These are phyloP conservation scores for Apiospora rasikravindrae DNA, from an alignment of 2,329 filamentous ascomycete species.

Conservation along the genomic window DNA sequence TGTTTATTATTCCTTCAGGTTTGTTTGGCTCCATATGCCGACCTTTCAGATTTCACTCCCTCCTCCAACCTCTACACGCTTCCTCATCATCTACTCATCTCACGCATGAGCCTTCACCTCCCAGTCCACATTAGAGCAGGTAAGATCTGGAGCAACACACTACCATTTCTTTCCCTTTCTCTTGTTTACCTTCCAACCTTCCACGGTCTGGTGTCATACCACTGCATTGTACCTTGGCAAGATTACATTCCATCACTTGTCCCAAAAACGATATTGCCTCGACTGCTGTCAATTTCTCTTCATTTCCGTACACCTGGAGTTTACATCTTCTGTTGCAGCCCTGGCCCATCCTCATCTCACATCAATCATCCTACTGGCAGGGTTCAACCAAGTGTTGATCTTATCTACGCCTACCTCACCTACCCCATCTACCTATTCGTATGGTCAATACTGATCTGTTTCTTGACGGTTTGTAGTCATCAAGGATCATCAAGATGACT, in stretches of 20 bases:
- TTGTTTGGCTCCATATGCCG: neutral
- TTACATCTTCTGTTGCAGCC: neutral
- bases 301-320: neutral
- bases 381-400: neutral
- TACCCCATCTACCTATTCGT: neutral
- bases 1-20: neutral
- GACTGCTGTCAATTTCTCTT: neutral
- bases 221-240: too few relatives aligned
- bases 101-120: neutral
- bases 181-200: neutral
- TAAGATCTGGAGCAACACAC: neutral
- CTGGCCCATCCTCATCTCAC: neutral
- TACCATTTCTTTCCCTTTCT: neutral
- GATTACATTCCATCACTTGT: neutral
- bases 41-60: neutral
- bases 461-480: neutral
- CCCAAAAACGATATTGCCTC: neutral
- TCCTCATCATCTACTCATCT: neutral
- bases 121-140: neutral
- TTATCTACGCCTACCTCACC: neutral
- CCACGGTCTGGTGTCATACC: neutral
- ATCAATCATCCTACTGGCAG: neutral
- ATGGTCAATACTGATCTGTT: neutral
- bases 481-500: slow-evolving; percentile 27
- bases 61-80: neutral